phyloP scores from a whole-genome alignment of 495 filamentous ascomycete genomes.

The Xylaria intraflava region DNA sequence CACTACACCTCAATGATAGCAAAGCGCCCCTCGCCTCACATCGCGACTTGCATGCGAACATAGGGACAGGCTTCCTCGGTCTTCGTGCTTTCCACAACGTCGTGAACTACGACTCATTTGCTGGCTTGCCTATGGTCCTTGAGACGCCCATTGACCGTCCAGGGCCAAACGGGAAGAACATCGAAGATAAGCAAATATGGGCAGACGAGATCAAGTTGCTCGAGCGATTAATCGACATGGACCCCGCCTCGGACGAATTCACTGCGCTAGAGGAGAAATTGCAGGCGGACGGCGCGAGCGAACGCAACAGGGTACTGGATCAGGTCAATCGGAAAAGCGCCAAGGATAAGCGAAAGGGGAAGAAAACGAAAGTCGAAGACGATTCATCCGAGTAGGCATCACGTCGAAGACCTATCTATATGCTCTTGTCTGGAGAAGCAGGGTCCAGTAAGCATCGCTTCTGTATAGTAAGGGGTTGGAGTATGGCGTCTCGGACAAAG shows the following conservation, averaged over 20 bases:
- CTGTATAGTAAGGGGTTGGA: no score
- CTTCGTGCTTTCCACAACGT: constrained; percentile 84
- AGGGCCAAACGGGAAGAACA: constrained; percentile 45
- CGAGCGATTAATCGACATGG: constrained; percentile 79
- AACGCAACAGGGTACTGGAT: constrained; percentile 67
- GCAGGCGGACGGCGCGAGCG: constrained; percentile 57
- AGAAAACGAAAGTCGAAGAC: constrained; percentile 27
- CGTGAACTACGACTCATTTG: constrained; percentile 73
- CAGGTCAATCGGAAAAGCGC: constrained; percentile 66
- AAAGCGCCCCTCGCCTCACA: constrained; percentile 76
- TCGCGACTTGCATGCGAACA: constrained; percentile 87
- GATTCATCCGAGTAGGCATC: constrained; percentile 23
- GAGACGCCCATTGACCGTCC: constrained; percentile 84
- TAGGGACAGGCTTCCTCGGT: constrained; percentile 87
- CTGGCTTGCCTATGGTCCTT: constrained; percentile 80
- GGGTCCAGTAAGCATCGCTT: no score
- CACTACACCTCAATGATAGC: constrained; percentile 88
- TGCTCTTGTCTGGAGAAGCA: not conserved
- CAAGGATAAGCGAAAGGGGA: constrained; percentile 34
- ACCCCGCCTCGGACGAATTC: constrained; percentile 65
- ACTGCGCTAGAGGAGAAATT: constrained; percentile 53
- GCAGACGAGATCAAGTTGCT: constrained; percentile 82
- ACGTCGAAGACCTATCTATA: not conserved
- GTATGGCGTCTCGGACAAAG: constrained; percentile 4
- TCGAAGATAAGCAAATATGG: constrained; percentile 72